phyloP scores from a whole-genome alignment of 495 filamentous ascomycete genomes.

The Aspergillus carlsbadensis region DNA sequence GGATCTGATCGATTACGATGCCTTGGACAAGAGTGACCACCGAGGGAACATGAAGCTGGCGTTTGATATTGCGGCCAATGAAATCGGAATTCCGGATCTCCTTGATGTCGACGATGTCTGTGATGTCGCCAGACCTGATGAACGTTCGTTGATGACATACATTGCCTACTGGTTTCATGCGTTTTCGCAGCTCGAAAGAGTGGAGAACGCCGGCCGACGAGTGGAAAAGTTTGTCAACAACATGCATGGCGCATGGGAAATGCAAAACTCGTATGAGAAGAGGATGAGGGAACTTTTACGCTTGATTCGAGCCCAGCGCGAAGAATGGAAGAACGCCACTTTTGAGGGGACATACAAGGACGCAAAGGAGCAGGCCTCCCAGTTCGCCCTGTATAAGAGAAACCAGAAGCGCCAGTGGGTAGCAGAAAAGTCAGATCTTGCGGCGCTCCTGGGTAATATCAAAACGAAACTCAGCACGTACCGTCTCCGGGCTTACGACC shows the following conservation, averaged over 20 bases:
- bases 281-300: slow-evolving; percentile 78
- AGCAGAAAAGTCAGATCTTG: slow-evolving; percentile 92
- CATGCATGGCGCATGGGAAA: slow-evolving; percentile 99
- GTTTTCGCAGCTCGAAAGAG: slow-evolving; percentile 95
- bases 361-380: slow-evolving; percentile 78
- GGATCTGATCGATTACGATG: slow-evolving; percentile 94
- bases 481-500: slow-evolving; percentile 84
- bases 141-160: slow-evolving; percentile 97
- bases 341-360: slow-evolving; percentile 93
- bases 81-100: slow-evolving; percentile 94
- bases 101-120: slow-evolving; percentile 98
- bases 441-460: slow-evolving; percentile 93
- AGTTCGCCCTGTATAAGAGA: slow-evolving; percentile 85
- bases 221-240: slow-evolving; percentile 98
- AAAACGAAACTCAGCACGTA: slow-evolving; percentile 98
- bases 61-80: slow-evolving; percentile 91
- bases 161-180: slow-evolving; percentile 99
- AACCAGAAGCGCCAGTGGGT: slow-evolving; percentile 92
- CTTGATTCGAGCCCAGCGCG: slow-evolving; percentile 68
- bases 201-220: slow-evolving; percentile 92
- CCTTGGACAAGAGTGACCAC: slow-evolving; percentile 91
- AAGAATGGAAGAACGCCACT: slow-evolving; percentile 70
- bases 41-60: slow-evolving; percentile 96
- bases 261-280: slow-evolving; percentile 93
- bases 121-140: slow-evolving; percentile 92